Conservation (phyloP, 805 yeast species). For the Candida ficus region DNA sequence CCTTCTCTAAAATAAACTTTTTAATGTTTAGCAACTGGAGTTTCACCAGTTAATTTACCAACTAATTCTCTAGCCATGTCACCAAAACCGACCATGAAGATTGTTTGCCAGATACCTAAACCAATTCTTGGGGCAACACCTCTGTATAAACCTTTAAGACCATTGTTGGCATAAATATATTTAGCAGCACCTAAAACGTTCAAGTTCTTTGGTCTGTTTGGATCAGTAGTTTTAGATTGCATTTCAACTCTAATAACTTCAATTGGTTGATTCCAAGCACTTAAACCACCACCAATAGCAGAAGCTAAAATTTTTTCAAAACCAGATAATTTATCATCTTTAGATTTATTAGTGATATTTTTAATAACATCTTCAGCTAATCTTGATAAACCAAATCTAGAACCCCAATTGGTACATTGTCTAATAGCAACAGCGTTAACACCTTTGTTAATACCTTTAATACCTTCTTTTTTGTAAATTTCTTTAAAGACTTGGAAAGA, state of each 20-base stretch:
- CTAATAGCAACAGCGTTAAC: conserved; percentile 98
- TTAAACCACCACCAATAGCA: conserved; percentile 92
- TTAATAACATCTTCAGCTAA: conserved; percentile 85
- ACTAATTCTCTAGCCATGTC: conserved; percentile 81
- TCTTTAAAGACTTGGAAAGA: conserved; percentile 84
- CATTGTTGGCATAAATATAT: conserved; percentile 79
- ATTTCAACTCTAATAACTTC: conserved; percentile 97
- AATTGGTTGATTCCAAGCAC: conserved; percentile 99
- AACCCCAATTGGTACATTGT: conserved; percentile 99
- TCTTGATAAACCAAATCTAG: conserved; percentile 89
- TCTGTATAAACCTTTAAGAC: conserved; percentile 85
- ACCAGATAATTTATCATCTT: conserved; percentile 61
- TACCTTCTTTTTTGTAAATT: conserved; percentile 81
- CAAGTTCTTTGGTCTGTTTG: conserved; percentile 91
- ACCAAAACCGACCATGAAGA: conserved; percentile 97
- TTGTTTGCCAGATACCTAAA: conserved; percentile 96
- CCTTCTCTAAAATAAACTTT: background rate
- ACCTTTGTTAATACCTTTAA: conserved; percentile 93
- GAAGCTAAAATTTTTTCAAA: conserved; percentile 80
- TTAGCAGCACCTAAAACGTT: conserved; percentile 70
- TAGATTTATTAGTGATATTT: conserved; percentile 51
- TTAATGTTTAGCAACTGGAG: conserved; percentile 38
- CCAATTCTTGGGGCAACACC: conserved; percentile 98
- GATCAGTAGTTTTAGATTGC: conserved; percentile 93
- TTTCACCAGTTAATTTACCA: conserved; percentile 55